Evolutionary conservation across 352 stramenopile genomes (phyloP), one percentile per base, ranked within the genome.

Genomic region (Pythium grandisporangium): DNA sequence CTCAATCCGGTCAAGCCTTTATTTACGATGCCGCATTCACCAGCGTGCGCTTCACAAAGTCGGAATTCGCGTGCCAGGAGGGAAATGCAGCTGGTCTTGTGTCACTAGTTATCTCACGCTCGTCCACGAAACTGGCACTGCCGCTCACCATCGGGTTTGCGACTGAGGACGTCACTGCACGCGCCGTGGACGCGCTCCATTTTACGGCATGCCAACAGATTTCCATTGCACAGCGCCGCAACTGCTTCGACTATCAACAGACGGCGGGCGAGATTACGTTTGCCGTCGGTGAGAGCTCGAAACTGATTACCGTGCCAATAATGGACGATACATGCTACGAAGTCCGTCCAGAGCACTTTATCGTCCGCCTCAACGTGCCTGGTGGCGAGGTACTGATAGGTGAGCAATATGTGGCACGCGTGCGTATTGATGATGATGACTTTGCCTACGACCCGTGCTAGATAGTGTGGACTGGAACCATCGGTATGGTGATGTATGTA

Each of bases 401-500:
- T 17, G 83, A 98, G 53, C 62, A 88, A 45, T 98, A 91, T 49
- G 40, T 91, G n/a, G 64, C 86, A 2, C 58, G 58, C 1, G 73
- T 97, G 22, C 71, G 90, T 23, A 97, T 97, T 45, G 91, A 97
- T 50, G 91, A 97, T 55, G 77, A 97, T 53, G 91, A 97, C 53
- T 93, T 82, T 43, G 67, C 49, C 21, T 65, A 51, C 30, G 66
- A 84, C 7, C 32, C 64, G 25, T 88, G 75, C 48, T 83, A 51
- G n/a, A n/a, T n/a, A n/a, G n/a, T n/a, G n/a, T n/a, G n/a, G n/a
- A n/a, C n/a, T n/a, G n/a, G n/a, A n/a, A n/a, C n/a, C n/a, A 61
- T 32, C 27, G 14, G 14, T 14, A 32, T 14, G 27, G 27, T 32
- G 27, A 14, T 32, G 10, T n/a, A n/a, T n/a, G n/a, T n/a, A n/a